Conservation (phyloP, 106 monocot species). For the Alisma plantagoaquatica region DNA sequence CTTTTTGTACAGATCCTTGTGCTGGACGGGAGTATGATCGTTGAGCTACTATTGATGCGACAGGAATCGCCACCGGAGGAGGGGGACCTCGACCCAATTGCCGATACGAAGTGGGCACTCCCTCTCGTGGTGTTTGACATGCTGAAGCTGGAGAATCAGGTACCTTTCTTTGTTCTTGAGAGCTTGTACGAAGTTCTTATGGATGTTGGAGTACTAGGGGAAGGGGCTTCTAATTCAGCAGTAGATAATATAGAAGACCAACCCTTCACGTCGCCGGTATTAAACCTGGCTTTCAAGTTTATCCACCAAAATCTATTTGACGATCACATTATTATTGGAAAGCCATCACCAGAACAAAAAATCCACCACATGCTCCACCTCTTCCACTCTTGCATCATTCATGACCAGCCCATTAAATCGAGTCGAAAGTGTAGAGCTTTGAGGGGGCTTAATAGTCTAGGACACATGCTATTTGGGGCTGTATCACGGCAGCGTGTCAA, state of each 20-base stretch:
- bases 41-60: neutral
- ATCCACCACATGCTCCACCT: slow-evolving; percentile 9
- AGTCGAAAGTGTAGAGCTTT: too few relatives aligned
- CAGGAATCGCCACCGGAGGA: neutral
- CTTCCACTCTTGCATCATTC: neutral
- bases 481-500: too few relatives aligned
- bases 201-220: too few relatives aligned
- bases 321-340: too few relatives aligned
- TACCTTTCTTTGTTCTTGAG: slow-evolving; percentile 19
- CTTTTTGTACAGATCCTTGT: slow-evolving; percentile 8
- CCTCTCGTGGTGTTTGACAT: slow-evolving; percentile 6
- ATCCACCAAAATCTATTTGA: too few relatives aligned
- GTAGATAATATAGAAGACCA: too few relatives aligned
- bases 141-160: slow-evolving; percentile 23
- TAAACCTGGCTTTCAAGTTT: too few relatives aligned
- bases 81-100: neutral
- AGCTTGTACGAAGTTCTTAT: slow-evolving; percentile 8
- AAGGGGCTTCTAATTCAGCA: too few relatives aligned
- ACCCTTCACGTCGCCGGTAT: neutral
- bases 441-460: too few relatives aligned
- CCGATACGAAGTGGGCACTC: neutral
- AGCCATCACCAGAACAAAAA: too few relatives aligned
- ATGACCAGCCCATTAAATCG: too few relatives aligned
- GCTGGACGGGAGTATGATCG: slow-evolving; percentile 4
- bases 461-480: too few relatives aligned